Evolutionary conservation across 208 protist genomes (phyloP).

Genomic region (Leishmania turanica): DNA sequence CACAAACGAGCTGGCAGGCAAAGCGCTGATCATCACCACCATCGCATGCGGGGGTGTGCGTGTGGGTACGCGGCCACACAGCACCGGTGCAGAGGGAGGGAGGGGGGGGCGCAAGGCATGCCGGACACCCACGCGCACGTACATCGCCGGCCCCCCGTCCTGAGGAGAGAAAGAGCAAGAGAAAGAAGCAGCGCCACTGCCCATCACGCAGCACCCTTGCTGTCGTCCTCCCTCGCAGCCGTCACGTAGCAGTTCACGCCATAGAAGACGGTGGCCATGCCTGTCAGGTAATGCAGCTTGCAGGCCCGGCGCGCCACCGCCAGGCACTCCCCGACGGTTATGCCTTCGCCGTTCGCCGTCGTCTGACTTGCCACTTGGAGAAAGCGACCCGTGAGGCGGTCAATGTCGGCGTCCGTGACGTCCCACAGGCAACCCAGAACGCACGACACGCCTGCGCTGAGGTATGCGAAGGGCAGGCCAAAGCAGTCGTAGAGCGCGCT

Average conservation of each 20-base stretch:
- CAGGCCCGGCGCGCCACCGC: conserved; percentile 46
- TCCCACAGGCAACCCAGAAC: conserved; percentile 80
- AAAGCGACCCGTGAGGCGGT: conserved; percentile 59
- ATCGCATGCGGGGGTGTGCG: not conserved
- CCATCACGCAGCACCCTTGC: not conserved
- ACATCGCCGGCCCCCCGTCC: not conserved
- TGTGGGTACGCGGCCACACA: not conserved
- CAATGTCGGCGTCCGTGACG: conserved; percentile 81
- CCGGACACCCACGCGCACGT: not conserved
- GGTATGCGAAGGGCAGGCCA: conserved; percentile 73
- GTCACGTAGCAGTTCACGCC: conserved; percentile 42
- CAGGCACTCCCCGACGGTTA: conserved; percentile 56
- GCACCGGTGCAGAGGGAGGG: not conserved
- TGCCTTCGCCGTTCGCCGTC: not conserved
- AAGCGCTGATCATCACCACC: not conserved
- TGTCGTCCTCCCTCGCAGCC: not conserved
- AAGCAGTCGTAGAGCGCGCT: conserved; percentile 41
- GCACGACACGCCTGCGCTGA: conserved; percentile 63
- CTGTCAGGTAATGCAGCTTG: conserved; percentile 63
- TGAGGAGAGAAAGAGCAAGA: conserved; percentile 7
- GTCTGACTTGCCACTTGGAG: conserved; percentile 13
- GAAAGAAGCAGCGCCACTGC: not conserved
- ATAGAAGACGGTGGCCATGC: conserved; percentile 58
- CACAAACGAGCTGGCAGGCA: not conserved
- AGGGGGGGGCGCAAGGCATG: too few relatives aligned